These are phyloP conservation scores for Ophiostoma tasmaniense DNA, from an alignment of 2,329 filamentous ascomycete species.

Conservation along the genomic window DNA sequence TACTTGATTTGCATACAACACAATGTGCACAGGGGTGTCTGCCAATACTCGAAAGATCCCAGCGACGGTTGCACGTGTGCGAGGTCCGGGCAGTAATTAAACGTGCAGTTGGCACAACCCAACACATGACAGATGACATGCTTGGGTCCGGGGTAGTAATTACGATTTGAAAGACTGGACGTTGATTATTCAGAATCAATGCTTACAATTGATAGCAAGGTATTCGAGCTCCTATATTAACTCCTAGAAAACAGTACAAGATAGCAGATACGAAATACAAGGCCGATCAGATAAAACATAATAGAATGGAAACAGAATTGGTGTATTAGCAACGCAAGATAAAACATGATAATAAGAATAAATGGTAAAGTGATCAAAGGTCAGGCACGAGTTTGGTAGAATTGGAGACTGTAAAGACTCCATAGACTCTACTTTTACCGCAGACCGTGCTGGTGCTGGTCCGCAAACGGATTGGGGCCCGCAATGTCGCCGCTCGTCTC, in stretches of 20 bases:
- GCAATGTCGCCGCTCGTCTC: conserved; percentile 14
- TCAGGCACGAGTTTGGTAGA: neutral
- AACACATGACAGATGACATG: neutral
- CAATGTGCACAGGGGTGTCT: no score
- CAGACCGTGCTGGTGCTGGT: conserved; percentile 20
- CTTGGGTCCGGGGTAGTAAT: neutral
- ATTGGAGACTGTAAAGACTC: neutral
- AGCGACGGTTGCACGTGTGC: neutral
- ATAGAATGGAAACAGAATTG: neutral
- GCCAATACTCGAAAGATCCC: neutral
- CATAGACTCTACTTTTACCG: conserved; percentile 11
- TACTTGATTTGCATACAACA: no score
- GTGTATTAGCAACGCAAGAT: neutral
- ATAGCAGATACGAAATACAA: neutral
- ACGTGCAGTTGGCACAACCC: neutral
- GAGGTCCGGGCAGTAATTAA: neutral
- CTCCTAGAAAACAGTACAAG: neutral
- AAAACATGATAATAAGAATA: neutral
- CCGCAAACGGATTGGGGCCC: conserved; percentile 19
- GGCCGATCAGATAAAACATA: neutral
- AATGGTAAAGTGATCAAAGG: neutral
- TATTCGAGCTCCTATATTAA: neutral
- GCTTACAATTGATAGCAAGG: neutral
- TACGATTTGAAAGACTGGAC: no score
- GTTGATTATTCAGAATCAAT: neutral